A percentile compares a stretch with the other conserved stretches of the same genome.
Conservation (phyloP, 805 yeast species). For the Yamadazyma sp. region DNA sequence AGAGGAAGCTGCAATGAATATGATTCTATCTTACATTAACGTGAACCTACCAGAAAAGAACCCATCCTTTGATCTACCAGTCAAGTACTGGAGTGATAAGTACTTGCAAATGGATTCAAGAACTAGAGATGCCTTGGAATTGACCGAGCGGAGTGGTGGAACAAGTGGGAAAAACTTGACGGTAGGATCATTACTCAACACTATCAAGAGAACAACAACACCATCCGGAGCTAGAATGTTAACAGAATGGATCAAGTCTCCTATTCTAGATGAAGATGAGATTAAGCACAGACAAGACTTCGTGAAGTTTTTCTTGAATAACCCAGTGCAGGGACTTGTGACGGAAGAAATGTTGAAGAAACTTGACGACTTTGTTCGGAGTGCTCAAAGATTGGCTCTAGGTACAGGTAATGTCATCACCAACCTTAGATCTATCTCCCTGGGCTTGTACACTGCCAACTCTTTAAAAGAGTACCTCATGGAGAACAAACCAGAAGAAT, state of each 20-base stretch:
- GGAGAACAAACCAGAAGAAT: slow-evolving; percentile 19
- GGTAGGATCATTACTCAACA: slow-evolving; percentile 71
- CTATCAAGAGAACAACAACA: slow-evolving; percentile 73
- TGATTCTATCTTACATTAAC: slow-evolving; percentile 62
- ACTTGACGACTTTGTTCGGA: slow-evolving; percentile 58
- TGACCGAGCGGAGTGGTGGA: slow-evolving; percentile 51
- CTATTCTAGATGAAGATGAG: slow-evolving; percentile 59
- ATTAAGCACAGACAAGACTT: slow-evolving; percentile 50
- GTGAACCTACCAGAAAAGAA: slow-evolving; percentile 71
- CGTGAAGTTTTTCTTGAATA: slow-evolving; percentile 27
- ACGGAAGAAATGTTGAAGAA: slow-evolving; percentile 37
- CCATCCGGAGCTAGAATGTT: slow-evolving; percentile 79
- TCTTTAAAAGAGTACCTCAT: slow-evolving; percentile 20
- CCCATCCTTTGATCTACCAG: slow-evolving; percentile 67
- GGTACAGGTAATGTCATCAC: slow-evolving; percentile 33
- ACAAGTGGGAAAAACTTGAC: slow-evolving; percentile 44
- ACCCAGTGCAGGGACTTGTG: slow-evolving; percentile 9
- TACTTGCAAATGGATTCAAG: slow-evolving; percentile 78
- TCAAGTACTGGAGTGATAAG: slow-evolving; percentile 48
- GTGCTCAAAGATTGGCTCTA: slow-evolving; percentile 51
- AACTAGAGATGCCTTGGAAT: slow-evolving; percentile 74
- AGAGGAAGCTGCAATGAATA: slow-evolving; percentile 57
- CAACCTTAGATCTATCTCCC: slow-evolving; percentile 32
- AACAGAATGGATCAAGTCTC: slow-evolving; percentile 79
- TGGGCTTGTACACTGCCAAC: slow-evolving; percentile 28